These are phyloP conservation scores for Fraxinus quadrangulata DNA, from an alignment of 257 asterid species.

Conservation along the genomic window DNA sequence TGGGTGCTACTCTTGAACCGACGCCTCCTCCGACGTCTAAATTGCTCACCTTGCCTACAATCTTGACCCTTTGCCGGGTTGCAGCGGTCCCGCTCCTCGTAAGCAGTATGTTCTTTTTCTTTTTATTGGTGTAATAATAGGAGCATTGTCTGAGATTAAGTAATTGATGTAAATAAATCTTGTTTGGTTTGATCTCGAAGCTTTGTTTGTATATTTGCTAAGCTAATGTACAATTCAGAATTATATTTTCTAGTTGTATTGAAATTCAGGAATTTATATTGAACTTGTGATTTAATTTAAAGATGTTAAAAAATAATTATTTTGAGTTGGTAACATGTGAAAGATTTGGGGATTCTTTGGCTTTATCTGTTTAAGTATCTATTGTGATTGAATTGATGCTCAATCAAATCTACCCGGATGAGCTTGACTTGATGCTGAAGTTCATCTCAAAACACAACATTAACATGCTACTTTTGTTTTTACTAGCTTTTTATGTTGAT, in stretches of 20 bases:
- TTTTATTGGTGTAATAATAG: not conserved
- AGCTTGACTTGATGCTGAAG: not conserved
- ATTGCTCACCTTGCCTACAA: constrained; percentile 91
- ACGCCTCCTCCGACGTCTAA: constrained; percentile 43
- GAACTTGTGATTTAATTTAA: not conserved
- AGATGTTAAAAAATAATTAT: not conserved
- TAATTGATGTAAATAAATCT: not conserved
- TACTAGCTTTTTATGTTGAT: constrained; percentile 77
- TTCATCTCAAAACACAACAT: not conserved
- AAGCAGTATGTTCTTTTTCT: constrained; percentile 50
- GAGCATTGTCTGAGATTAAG: not conserved
- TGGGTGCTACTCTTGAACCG: constrained; percentile 55
- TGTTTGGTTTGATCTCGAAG: not conserved
- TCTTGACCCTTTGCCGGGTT: constrained; percentile 88
- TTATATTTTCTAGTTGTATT: not conserved
- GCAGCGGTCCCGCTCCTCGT: constrained; percentile 86
- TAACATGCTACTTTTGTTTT: constrained; percentile 29
- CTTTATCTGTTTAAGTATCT: not conserved
- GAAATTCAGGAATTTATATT: not conserved
- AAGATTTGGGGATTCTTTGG: not conserved
- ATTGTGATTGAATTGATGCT: not conserved
- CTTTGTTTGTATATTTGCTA: not conserved
- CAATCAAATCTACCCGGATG: not conserved
- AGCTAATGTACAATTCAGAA: not conserved
- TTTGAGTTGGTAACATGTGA: not conserved